Percentiles rank a stretch among this genome's conserved stretches.
Conservation (phyloP, 2,329 filamentous ascomycete genomes). For the Septoria linicola region DNA sequence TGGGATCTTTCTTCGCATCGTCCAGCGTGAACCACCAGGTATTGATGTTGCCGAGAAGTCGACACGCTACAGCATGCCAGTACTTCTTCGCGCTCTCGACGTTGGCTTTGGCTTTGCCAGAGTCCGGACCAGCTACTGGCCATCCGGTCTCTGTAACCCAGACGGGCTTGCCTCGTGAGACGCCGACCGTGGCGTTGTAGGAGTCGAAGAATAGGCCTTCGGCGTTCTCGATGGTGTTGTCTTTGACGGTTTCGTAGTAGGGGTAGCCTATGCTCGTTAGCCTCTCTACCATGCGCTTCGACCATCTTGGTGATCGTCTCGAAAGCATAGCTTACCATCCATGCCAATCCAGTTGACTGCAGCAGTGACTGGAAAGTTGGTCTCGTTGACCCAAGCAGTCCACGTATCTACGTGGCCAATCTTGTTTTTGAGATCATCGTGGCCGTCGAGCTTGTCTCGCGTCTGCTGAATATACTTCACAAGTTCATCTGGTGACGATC, state of each 20-base stretch:
- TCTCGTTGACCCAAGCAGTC: constrained; percentile 55
- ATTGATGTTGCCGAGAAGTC: constrained; percentile 57
- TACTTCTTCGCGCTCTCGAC: constrained; percentile 69
- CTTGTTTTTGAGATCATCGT: constrained; percentile 53
- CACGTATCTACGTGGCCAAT: constrained; percentile 86
- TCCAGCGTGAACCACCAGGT: constrained; percentile 63
- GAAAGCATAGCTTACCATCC: constrained; percentile 52
- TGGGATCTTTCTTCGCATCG: neutral
- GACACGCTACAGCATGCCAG: constrained; percentile 77
- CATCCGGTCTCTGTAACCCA: constrained; percentile 90
- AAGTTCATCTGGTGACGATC: constrained; percentile 62
- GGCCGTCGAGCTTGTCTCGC: constrained; percentile 62
- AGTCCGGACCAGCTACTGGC: constrained; percentile 67
- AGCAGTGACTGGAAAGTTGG: constrained; percentile 68
- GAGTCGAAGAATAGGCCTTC: constrained; percentile 68
- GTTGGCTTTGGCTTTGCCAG: constrained; percentile 62
- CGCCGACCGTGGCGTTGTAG: constrained; percentile 58
- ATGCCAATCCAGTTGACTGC: constrained; percentile 76
- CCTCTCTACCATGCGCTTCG: too few relatives aligned
- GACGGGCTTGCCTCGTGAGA: constrained; percentile 65
- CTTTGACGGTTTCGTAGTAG: constrained; percentile 71
- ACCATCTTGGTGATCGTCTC: neutral
- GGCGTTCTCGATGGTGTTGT: constrained; percentile 65
- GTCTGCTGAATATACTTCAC: constrained; percentile 70
- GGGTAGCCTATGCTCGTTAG: constrained; percentile 56